Evolutionary conservation across 495 filamentous ascomycete species (phyloP), one percentile per base, ranked within the genome.

Genomic region (Articulospora tetracladia): DNA sequence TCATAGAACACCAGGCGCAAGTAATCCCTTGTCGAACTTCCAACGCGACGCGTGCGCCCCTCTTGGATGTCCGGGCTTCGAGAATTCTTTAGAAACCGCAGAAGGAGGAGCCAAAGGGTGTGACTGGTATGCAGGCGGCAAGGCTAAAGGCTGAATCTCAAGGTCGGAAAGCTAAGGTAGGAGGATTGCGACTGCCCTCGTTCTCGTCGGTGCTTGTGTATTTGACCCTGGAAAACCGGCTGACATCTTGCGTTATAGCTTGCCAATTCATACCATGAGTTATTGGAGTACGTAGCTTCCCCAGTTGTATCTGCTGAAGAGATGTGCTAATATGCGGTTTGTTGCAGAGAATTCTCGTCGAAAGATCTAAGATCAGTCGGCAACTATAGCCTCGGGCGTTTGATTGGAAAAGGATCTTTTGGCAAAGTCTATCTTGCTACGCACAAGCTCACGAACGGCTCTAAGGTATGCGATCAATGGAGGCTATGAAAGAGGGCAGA

Each of bases 361-460:
- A 90, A 89, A 68, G 95, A 98, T 59, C 83, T 98, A 53, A 85
- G 87, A 60, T 88, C 83, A 39, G 94, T 98, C 58, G 94, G 94
- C 53, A 98, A 98, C 74, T 98, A 98, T 74, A 86, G 88, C 30
- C 77, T 98, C 19, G 94, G 93, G 32, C 85, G 86, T 54, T 78
- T 98, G 51, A 97, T 98, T 69, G 94, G 94, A 53, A 98, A 98
- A 70, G 94, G 94, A 34, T 96, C 91, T 50, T 98, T 98, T 75
- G 94, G 94, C 65, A 98, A 97, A 76, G 94, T 98, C 58, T 98
- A 98, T 71, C 82, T 98, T 62, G 94, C 95, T 57, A 86, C 88
- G 24, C 94, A 98, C 74, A 97, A 97, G 72, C 91, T 98, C 73
- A 98, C 91, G 64, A 97, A 97, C 86, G 93, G 92, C 68, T 97